Evolutionary conservation across 352 stramenopile species (phyloP).

Genomic region (Blastocystis sp.): DNA sequence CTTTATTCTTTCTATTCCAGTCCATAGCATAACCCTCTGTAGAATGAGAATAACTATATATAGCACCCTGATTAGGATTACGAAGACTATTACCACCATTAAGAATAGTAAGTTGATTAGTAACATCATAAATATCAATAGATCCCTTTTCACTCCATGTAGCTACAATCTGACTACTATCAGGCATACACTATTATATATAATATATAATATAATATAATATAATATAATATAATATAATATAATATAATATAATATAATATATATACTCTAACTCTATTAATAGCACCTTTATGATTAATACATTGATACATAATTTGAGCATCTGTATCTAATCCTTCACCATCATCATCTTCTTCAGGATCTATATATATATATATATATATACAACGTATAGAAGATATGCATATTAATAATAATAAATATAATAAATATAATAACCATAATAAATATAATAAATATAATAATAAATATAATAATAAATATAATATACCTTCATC

Average conservation of each 20-base stretch:
- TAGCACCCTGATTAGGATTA: too few species aligned
- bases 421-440: too few species aligned
- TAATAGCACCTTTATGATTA: conserved; percentile 75
- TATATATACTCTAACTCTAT: conserved; percentile 58
- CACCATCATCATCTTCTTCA: conserved; percentile 52
- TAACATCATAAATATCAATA: conserved; percentile 84
- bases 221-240: neutral
- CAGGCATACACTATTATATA: conserved; percentile 16
- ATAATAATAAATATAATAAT: too few species aligned
- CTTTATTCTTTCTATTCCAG: conserved; percentile 70
- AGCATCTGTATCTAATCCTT: conserved; percentile 73
- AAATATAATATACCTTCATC: conserved; percentile 48
- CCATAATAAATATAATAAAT: too few species aligned
- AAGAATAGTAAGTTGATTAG: conserved; percentile 61
- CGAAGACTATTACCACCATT: conserved; percentile 45
- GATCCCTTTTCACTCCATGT: conserved; percentile 79
- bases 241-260: neutral
- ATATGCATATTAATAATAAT: too few species aligned
- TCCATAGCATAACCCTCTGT: conserved; percentile 92
- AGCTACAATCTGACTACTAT: conserved; percentile 71
- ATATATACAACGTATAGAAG: too few species aligned
- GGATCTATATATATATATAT: too few species aligned
- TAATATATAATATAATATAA: neutral
- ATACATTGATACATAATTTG: conserved; percentile 80
- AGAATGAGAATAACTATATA: conserved; percentile 62